A percentile compares a stretch with the other conserved stretches of the same genome.
Conservation (phyloP, 2,329 filamentous ascomycete genomes). For the Colletotrichum lini region DNA sequence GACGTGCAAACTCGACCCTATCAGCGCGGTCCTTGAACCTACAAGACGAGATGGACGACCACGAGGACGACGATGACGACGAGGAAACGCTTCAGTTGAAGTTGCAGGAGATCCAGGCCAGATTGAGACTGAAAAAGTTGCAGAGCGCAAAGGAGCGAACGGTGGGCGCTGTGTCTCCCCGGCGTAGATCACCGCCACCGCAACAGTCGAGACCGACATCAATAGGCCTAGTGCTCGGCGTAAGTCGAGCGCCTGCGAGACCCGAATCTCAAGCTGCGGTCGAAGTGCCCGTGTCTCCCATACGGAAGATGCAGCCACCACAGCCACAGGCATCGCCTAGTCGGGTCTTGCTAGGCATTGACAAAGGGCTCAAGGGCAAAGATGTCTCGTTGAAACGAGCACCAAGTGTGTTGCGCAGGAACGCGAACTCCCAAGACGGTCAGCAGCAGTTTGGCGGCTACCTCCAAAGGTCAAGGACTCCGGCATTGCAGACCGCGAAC, state of each 20-base stretch:
- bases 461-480: slow-evolving; percentile 61
- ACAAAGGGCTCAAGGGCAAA: slow-evolving; percentile 84
- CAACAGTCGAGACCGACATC: slow-evolving; percentile 42
- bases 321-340: slow-evolving; percentile 80
- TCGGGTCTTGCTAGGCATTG: slow-evolving; percentile 86
- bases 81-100: slow-evolving; percentile 92
- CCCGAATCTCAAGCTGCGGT: slow-evolving; percentile 56
- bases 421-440: slow-evolving; percentile 47
- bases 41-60: slow-evolving; percentile 50
- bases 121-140: slow-evolving; percentile 88
- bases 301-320: slow-evolving; percentile 69
- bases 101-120: slow-evolving; percentile 89
- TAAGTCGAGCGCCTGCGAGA: slow-evolving; percentile 29
- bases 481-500: slow-evolving; percentile 45
- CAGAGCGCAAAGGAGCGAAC: slow-evolving; percentile 72
- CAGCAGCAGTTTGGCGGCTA: slow-evolving; percentile 55
- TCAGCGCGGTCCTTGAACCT: slow-evolving; percentile 43
- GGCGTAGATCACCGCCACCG: slow-evolving; percentile 27
- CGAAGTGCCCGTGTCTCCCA: slow-evolving; percentile 83
- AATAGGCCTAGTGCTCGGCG: slow-evolving; percentile 48
- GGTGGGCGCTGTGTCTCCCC: slow-evolving; percentile 46
- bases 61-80: slow-evolving; percentile 85
- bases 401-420: slow-evolving; percentile 61
- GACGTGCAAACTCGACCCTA: slow-evolving; percentile 51
- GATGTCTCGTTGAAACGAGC: slow-evolving; percentile 89